Evolutionary conservation across 164 flowering plant genomes (phyloP).

Genomic region (Paratinospora sagittata): DNA sequence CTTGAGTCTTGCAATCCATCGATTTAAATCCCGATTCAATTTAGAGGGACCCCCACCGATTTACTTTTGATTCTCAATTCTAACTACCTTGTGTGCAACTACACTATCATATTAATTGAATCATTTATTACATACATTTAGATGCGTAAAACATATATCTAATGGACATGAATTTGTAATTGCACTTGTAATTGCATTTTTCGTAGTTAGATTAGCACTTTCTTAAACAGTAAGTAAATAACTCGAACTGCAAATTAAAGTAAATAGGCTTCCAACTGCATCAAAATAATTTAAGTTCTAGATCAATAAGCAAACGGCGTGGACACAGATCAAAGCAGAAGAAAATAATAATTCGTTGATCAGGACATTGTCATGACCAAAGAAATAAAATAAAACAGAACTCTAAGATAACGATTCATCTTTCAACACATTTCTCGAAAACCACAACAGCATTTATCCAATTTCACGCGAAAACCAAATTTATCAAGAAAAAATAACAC

Average conservation of each 20-base stretch:
- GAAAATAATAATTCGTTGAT: neutral
- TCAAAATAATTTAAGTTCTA: neutral
- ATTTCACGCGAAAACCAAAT: neutral
- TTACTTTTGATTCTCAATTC: no score
- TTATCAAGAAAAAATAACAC: neutral
- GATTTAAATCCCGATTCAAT: no score
- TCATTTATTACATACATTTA: no score
- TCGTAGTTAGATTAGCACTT: no score
- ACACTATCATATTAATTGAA: no score
- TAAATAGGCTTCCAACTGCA: neutral
- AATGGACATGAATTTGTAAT: no score
- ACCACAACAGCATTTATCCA: neutral
- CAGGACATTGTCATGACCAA: neutral
- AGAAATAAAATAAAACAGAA: neutral
- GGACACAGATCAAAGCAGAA: neutral
- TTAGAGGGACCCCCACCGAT: no score
- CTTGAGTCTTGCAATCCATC: no score
- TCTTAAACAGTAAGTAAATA: neutral
- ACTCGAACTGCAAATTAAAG: neutral
- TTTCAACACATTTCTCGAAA: neutral
- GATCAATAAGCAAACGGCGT: neutral
- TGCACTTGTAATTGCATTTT: no score
- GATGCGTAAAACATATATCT: no score
- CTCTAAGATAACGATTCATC: constrained; percentile 1
- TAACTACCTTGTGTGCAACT: no score